phyloP scores from a whole-genome alignment of 2,329 filamentous ascomycete species.

The Fusarium sublunatum region DNA sequence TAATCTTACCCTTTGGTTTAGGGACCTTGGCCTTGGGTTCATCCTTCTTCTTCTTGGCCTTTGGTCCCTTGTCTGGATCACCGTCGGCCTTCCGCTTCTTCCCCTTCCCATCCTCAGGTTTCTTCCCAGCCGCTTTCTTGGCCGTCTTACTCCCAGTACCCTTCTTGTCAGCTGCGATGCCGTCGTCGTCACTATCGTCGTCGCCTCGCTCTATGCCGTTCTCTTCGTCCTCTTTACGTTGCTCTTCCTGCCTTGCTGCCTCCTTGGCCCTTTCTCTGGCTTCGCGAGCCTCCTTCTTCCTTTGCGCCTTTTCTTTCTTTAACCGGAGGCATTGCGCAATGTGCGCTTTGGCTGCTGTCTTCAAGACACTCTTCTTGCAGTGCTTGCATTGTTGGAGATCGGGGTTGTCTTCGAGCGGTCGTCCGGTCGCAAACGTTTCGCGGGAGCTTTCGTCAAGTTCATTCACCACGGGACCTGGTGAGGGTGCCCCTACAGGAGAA shows the following conservation, averaged over 20 bases:
- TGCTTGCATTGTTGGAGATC: slow-evolving; percentile 91
- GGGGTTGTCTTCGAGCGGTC: slow-evolving; percentile 81
- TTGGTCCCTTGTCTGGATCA: slow-evolving; percentile 83
- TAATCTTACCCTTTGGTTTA: slow-evolving; percentile 78
- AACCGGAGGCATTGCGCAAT: slow-evolving; percentile 85
- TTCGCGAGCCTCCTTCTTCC: slow-evolving; percentile 80
- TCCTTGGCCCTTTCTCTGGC: slow-evolving; percentile 74
- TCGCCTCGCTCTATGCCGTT: slow-evolving; percentile 62
- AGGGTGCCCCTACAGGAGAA: slow-evolving; percentile 57
- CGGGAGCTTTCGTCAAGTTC: slow-evolving; percentile 80
- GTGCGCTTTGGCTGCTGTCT: slow-evolving; percentile 79
- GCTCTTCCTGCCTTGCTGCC: slow-evolving; percentile 68
- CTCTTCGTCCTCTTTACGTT: slow-evolving; percentile 62
- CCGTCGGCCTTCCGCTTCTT: slow-evolving; percentile 83
- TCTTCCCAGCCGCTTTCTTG: slow-evolving; percentile 76
- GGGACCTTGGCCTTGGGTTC: slow-evolving; percentile 85
- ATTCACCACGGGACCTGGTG: slow-evolving; percentile 69
- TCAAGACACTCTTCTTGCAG: slow-evolving; percentile 89
- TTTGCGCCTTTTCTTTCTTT: slow-evolving; percentile 83
- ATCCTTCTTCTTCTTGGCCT: slow-evolving; percentile 95
- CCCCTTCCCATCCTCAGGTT: slow-evolving; percentile 73
- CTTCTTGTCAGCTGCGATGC: slow-evolving; percentile 57
- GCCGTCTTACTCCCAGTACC: slow-evolving; percentile 55
- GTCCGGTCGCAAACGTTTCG: slow-evolving; percentile 83
- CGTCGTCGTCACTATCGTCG: slow-evolving; percentile 60